Conservation (phyloP, 148 eudicot genomes). For the Nyssa sinensis region DNA sequence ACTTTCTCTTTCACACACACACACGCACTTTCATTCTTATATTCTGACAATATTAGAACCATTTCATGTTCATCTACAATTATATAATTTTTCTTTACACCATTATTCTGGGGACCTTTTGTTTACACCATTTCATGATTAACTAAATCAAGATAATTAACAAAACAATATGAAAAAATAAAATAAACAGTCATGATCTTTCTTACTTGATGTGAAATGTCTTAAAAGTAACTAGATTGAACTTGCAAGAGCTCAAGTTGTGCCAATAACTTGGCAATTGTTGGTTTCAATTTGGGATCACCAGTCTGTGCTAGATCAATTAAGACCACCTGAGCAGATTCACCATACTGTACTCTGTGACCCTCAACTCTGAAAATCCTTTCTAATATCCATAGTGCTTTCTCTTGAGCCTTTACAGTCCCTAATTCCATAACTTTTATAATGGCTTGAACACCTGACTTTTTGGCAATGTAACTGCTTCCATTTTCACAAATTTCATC, state of each 20-base stretch:
- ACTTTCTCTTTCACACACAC: too few relatives aligned
- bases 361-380: slow-evolving; percentile 55
- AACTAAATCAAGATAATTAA: neutral
- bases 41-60: too few relatives aligned
- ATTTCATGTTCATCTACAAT: neutral
- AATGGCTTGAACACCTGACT: slow-evolving; percentile 39
- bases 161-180: neutral
- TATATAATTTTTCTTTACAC: neutral
- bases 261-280: slow-evolving; percentile 66
- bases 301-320: slow-evolving; percentile 74
- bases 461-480: slow-evolving; percentile 43
- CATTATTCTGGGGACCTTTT: too few relatives aligned
- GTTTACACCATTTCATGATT: too few relatives aligned
- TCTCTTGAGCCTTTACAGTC: slow-evolving; percentile 61
- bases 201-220: neutral
- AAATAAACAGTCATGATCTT: neutral
- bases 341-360: slow-evolving; percentile 56
- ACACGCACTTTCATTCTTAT: too few relatives aligned
- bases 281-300: slow-evolving; percentile 50
- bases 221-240: slow-evolving; percentile 83
- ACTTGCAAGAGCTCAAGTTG: slow-evolving; percentile 80
- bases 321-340: slow-evolving; percentile 58
- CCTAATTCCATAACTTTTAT: slow-evolving; percentile 55
- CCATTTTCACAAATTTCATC: slow-evolving; percentile 75
- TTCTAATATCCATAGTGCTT: slow-evolving; percentile 75